Percentiles rank a stretch among this genome's conserved stretches.
Conservation (phyloP, 2,329 filamentous ascomycete species). For the Aspergillus flavus region DNA sequence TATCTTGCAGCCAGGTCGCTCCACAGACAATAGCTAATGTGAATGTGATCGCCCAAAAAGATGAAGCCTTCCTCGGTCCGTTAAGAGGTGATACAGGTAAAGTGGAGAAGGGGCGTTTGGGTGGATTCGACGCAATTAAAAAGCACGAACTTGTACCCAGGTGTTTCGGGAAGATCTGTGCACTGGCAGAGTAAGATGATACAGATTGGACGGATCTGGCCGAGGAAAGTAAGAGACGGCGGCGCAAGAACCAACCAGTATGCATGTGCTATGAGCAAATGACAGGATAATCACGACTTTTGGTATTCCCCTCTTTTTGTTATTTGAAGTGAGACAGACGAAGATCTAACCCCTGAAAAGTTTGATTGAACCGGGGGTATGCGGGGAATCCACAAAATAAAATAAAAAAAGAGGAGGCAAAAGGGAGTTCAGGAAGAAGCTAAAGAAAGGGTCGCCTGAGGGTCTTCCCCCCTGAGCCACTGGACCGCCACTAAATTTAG, state of each 20-base stretch:
- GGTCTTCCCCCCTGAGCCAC: neutral
- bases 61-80: constrained; percentile 39
- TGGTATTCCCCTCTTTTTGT: neutral
- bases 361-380: constrained; percentile 6
- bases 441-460: constrained; percentile 3
- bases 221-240: constrained; percentile 36
- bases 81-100: constrained; percentile 19
- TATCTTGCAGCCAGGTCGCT: constrained; percentile 38
- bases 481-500: neutral
- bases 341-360: constrained; percentile 14
- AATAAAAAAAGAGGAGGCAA: constrained; percentile 16
- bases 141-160: constrained; percentile 22
- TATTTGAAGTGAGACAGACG: constrained; percentile 5
- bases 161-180: constrained; percentile 24
- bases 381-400: constrained; percentile 11
- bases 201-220: constrained; percentile 26
- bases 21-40: constrained; percentile 36
- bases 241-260: constrained; percentile 31
- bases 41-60: constrained; percentile 41
- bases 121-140: constrained; percentile 26
- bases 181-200: constrained; percentile 19
- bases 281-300: constrained; percentile 1
- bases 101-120: constrained; percentile 32
- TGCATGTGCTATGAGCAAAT: constrained; percentile 36
- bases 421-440: constrained; percentile 4